Evolutionary conservation across 805 yeast species (phyloP).

Genomic region (Pichia paraexigua): DNA sequence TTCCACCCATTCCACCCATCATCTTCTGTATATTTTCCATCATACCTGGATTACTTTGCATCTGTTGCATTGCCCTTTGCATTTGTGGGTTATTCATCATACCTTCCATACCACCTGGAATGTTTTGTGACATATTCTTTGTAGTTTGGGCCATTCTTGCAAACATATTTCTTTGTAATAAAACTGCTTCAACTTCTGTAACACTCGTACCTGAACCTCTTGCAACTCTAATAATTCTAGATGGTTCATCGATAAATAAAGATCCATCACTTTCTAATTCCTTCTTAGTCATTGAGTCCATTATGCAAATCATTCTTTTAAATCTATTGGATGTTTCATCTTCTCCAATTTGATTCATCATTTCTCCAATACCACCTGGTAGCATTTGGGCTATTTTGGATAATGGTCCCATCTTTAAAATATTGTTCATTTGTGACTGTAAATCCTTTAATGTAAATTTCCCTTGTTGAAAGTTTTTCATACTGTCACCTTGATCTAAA

Average conservation of each 20-base stretch:
- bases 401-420: slow-evolving; percentile 94
- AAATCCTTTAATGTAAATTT: slow-evolving; percentile 86
- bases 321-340: slow-evolving; percentile 81
- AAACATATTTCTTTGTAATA: slow-evolving; percentile 90
- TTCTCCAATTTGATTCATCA: slow-evolving; percentile 83
- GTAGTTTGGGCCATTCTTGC: slow-evolving; percentile 80
- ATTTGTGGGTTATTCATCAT: slow-evolving; percentile 26
- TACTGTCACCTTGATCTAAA: slow-evolving; percentile 80
- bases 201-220: slow-evolving; percentile 91
- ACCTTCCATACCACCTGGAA: slow-evolving; percentile 34
- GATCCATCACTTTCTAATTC: slow-evolving; percentile 89
- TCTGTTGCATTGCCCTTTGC: slow-evolving; percentile 45
- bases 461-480: slow-evolving; percentile 91
- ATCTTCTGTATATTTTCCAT: slow-evolving; percentile 67
- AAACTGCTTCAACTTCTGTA: slow-evolving; percentile 85
- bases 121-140: slow-evolving; percentile 43
- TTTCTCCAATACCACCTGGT: slow-evolving; percentile 79
- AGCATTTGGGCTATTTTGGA: slow-evolving; percentile 92
- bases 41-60: slow-evolving; percentile 67
- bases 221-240: slow-evolving; percentile 83
- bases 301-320: slow-evolving; percentile 80
- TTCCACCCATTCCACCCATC: slow-evolving; percentile 56
- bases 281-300: slow-evolving; percentile 93
- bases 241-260: slow-evolving; percentile 70
- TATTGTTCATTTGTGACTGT: slow-evolving; percentile 90